phyloP scores from a whole-genome alignment of 306 rosid genomes.

The Nissolia schottii region DNA sequence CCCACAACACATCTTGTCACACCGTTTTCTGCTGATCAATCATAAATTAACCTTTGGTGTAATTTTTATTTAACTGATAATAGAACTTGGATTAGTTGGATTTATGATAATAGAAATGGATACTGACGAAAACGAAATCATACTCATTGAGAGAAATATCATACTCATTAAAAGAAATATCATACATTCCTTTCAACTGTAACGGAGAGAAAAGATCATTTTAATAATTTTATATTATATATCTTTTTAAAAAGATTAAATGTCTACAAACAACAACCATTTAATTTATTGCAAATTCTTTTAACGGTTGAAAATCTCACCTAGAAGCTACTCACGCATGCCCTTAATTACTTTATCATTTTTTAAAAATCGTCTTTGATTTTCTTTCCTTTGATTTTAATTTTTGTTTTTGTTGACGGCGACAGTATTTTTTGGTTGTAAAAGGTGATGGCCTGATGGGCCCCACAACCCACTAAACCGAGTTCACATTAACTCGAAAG shows the following conservation, averaged over 20 bases:
- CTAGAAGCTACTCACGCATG: not conserved
- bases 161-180: not conserved
- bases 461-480: constrained; percentile 27
- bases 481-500: not conserved
- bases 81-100: too few species aligned
- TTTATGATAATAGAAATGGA: too few species aligned
- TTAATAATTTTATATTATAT: too few species aligned
- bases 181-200: not conserved
- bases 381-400: not conserved
- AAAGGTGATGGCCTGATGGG: constrained; percentile 32
- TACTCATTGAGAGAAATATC: too few species aligned
- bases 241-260: too few species aligned
- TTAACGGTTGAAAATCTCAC: not conserved
- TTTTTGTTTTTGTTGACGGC: not conserved
- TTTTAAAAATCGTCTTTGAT: not conserved
- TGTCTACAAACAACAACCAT: not conserved
- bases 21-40: not conserved
- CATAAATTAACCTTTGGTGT: not conserved
- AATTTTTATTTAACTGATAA: not conserved
- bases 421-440: not conserved
- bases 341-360: too few species aligned
- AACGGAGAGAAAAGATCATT: not conserved
- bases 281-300: not conserved
- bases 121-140: too few species aligned
- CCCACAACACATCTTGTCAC: not conserved